Evolutionary conservation across 1,139 yeast species (phyloP), one percentile per base, ranked within the genome.

Genomic region (Suhomyces coccinellae): DNA sequence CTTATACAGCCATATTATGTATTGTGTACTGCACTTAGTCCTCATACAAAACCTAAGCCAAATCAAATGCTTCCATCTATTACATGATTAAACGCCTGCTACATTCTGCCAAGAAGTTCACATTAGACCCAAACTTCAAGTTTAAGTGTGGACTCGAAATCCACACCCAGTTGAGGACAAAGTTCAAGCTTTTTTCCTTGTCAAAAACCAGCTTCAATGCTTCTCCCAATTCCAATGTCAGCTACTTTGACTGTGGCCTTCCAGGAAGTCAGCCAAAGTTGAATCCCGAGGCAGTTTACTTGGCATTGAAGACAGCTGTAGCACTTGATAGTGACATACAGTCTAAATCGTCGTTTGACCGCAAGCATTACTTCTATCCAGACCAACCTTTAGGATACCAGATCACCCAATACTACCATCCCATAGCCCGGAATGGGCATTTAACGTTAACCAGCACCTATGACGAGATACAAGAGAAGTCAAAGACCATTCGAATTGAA

Each of bases 361-460:
- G 99, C 51, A 93, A 93, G 62, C 99, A 93, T 63, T 93, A 93
- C 63, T 91, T 93, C 63, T 93, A 93, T 61, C 95, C 95, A 0
- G 99, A 93, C 63, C 98, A 93, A 63, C 99, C 99, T 0, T 69
- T 87, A 43, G 99, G 99, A 0, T 93, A 90, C 63, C 99, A 93
- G 61, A 85, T 93, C 45, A 93, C 99, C 0, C 99, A 93, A 66
- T 87, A 82, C 58, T 89, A 79, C 60, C 75, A 77, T 38, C 98
- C 99, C 1, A 71, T 87, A 40, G 96, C 97, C 1, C 71, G 63
- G 32, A 71, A 78, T 40, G 99, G 99, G 0, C 52, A 49, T 16
- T 42, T 93, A 36, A 62, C 61, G 28, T 62, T 93, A 38, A 63
- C 56, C 11, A 64, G 67, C 20, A 66, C 77, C 33, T 66, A 75